Evolutionary conservation across 352 stramenopile species (phyloP), one percentile per base, ranked within the genome.

Genomic region (Globisporangium paddicum): DNA sequence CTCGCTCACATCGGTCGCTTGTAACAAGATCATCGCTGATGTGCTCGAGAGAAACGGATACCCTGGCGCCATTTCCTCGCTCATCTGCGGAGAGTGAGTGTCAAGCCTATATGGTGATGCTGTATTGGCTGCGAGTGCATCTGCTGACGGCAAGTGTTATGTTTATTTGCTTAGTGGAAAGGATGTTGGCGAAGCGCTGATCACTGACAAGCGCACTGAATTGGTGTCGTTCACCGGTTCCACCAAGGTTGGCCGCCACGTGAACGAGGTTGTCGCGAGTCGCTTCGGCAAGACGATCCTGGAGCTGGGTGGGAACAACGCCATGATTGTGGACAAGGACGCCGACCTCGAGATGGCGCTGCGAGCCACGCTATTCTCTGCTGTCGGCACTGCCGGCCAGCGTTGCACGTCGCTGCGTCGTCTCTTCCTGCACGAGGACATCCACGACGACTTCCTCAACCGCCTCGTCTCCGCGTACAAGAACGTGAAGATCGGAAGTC

Each of bases 271-370:
- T 19, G 89, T 98, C 23, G 88, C 85, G n/a, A 73, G 73, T 7
- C 84, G 91, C 50, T 97, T 97, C 66, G 91, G 90, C 60, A 95
- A 96, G 71, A 89, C 82, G 32, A 92, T 98, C 58, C 77, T 98
- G 5, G 91, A 98, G 58, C 69, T 97, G 5, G 90, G 91, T 21
- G 91, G 91, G 44, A 98, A 98, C 73, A 98, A 97, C 62, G 91
- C 90, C 13, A 97, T 96, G 79, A 96, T 97, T 55, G 83, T 98
- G n/a, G 84, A 96, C 69, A 80, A 92, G 66, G 79, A 95, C 56
- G 91, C 91, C 11, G 87, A 98, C 59, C 63, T 96, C 19, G 85
- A 97, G 62, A 92, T 97, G 81, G 90, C 90, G 21, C 62, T 97
- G 32, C 82, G 89, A 25, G 89, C 83, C 5, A 95, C 79, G 37